Evolutionary conservation across 129 eudicot genomes (phyloP), one percentile per base, ranked within the genome.

Genomic region (Gnaphalium uliginosum): DNA sequence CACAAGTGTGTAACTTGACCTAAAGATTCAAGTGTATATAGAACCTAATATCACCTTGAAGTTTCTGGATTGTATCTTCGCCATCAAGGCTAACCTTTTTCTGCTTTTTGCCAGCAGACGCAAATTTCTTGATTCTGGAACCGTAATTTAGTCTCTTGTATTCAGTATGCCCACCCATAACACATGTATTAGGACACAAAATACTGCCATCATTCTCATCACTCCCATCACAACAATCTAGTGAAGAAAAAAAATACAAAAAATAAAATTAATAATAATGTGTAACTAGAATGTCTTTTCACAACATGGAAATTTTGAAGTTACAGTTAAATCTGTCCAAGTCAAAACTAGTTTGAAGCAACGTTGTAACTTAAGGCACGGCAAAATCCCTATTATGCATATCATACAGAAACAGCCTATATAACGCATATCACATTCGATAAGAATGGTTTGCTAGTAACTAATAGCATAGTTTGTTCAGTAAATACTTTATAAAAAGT

Each of bases 191-290:
- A 15, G 93, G 96, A 80, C 99, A 95, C 33, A 70, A 6, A 64
- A 78, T 72, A 41, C 56, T 33, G 9, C 96, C 92, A 76, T 91
- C 97, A 76, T 91, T 80, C 79, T 95, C 99, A 71, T 95, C 99
- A 82, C 99, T 95, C 69, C 99, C 99, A 87, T 95, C 99, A 68
- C 97, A 95, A 77, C 99, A 95, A 71, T 95, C 99, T 95, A 75
- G 69, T 13, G 1, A 76, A 74, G n/a, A n/a, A 0, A 46, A 35
- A 54, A 32, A 19, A 43, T 13, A 6, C 19, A 15, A 71, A 50
- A 57, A 14, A 53, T 9, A 2, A 43, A 43, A 63, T 73, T 7
- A 73, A 59, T 18, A 2, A 59, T 2, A 33, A 57, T 3, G 6
- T 24, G 11, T 0, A 14, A 22, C 33, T 60, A 14, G 25, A 18